phyloP scores from a whole-genome alignment of 2,329 filamentous ascomycete genomes.

The Phaeosphaeriaceae sp. region DNA sequence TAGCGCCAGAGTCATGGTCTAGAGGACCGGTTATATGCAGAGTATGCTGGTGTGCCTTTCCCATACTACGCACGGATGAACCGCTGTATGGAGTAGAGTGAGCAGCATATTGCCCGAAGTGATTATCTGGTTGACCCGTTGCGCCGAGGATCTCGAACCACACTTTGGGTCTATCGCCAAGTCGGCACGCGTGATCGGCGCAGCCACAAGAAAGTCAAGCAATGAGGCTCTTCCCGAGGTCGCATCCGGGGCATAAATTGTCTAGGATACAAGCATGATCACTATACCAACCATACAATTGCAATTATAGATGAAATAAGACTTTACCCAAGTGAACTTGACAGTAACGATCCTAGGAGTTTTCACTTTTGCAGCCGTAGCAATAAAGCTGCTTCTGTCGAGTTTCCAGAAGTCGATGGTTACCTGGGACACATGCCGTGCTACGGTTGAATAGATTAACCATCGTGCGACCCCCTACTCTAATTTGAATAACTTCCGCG shows the following conservation, averaged over 20 bases:
- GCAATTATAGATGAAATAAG: not conserved
- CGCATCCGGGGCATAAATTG: not conserved
- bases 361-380: not conserved
- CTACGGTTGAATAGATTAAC: constrained; percentile 28
- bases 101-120: constrained; percentile 17
- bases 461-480: constrained; percentile 20
- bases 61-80: constrained; percentile 23
- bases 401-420: constrained; percentile 16
- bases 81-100: constrained; percentile 30
- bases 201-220: constrained; percentile 11
- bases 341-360: not conserved
- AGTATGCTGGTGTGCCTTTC: constrained; percentile 23
- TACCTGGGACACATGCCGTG: constrained; percentile 7
- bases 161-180: constrained; percentile 9
- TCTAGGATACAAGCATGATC: not conserved
- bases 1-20: constrained; percentile 28
- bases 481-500: constrained; percentile 6
- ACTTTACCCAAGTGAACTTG: no score
- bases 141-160: constrained; percentile 10
- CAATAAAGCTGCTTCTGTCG: constrained; percentile 7
- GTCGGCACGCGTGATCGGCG: not conserved
- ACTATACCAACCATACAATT: no score
- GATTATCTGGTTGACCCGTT: constrained; percentile 12
- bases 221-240: constrained; percentile 8
- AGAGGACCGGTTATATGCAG: constrained; percentile 41